Conservation (phyloP, 164 flowering plant genomes). For the Protea cynaroides region DNA sequence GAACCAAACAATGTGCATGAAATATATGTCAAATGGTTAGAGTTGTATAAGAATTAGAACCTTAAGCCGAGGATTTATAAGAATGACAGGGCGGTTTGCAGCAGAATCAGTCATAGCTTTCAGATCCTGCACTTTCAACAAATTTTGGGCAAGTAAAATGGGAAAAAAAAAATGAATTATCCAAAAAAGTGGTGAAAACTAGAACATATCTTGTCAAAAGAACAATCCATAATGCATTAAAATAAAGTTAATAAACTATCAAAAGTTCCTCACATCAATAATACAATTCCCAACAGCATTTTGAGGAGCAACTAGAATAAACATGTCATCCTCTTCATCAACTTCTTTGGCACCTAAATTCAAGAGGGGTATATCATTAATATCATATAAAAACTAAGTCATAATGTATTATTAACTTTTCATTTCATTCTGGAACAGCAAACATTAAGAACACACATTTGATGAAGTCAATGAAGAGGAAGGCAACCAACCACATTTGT, state of each 20-base stretch:
- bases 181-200: background rate
- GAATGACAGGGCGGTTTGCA: conserved; percentile 75
- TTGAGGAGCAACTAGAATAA: conserved; percentile 91
- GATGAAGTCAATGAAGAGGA: too few species aligned
- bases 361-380: background rate
- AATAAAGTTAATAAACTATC: conserved; percentile 2
- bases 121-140: conserved; percentile 53
- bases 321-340: conserved; percentile 80
- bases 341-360: conserved; percentile 78
- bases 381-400: too few species aligned
- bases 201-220: background rate
- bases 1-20: background rate
- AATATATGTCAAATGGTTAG: conserved; percentile 1
- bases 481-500: too few species aligned
- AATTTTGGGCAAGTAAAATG: conserved; percentile 3
- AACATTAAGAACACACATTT: too few species aligned
- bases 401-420: too few species aligned
- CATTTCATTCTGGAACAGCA: too few species aligned
- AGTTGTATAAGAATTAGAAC: conserved; percentile 21
- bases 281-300: conserved; percentile 98
- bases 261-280: conserved; percentile 62
- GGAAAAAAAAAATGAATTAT: background rate
- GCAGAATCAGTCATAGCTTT: conserved; percentile 93
- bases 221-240: background rate
- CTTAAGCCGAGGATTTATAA: conserved; percentile 83